Evolutionary conservation across 345 rosid genomes (phyloP).

Genomic region (Gynandropsis gynandra): DNA sequence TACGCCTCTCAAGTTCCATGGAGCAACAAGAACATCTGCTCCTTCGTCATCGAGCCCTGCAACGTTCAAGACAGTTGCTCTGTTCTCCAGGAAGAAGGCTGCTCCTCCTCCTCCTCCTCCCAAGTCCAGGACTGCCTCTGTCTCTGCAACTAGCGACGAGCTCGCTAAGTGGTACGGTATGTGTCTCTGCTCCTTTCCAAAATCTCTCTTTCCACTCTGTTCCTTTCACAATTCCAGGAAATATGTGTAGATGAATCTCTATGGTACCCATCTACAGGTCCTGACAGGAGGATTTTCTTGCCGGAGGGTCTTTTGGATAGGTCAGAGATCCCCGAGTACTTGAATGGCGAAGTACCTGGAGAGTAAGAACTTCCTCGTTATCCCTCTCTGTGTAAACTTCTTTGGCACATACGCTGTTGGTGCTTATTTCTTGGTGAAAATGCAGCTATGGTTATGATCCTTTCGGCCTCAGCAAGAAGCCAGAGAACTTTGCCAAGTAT

Average conservation of each 20-base stretch:
- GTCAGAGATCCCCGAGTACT: slow-evolving; percentile 92
- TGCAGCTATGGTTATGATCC: slow-evolving; percentile 96
- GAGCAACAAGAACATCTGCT: slow-evolving; percentile 43
- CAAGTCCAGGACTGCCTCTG: slow-evolving; percentile 37
- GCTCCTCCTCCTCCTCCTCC: slow-evolving; percentile 49
- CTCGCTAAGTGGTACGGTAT: slow-evolving; percentile 99
- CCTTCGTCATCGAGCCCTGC: slow-evolving; percentile 48
- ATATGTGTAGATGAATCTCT: slow-evolving; percentile 8
- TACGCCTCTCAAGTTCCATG: slow-evolving; percentile 55
- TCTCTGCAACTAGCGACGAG: slow-evolving; percentile 53
- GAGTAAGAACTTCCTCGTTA: slow-evolving; percentile 32
- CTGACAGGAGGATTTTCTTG: slow-evolving; percentile 93
- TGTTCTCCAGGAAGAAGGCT: slow-evolving; percentile 77
- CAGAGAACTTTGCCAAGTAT: slow-evolving; percentile 85
- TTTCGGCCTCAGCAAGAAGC: slow-evolving; percentile 91
- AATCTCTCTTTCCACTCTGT: not conserved
- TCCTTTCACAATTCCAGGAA: not conserved
- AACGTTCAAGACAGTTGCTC: slow-evolving; percentile 70
- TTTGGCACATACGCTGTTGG: not conserved
- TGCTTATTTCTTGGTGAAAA: slow-evolving; percentile 12
- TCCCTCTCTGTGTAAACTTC: not conserved
- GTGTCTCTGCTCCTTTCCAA: slow-evolving; percentile 20
- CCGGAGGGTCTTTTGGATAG: slow-evolving; percentile 91
- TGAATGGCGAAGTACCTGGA: slow-evolving; percentile 95
- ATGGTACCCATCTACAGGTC: slow-evolving; percentile 43